Evolutionary conservation across 192 early-diverging fungal genomes (phyloP).

Genomic region (Podila clonocystis): DNA sequence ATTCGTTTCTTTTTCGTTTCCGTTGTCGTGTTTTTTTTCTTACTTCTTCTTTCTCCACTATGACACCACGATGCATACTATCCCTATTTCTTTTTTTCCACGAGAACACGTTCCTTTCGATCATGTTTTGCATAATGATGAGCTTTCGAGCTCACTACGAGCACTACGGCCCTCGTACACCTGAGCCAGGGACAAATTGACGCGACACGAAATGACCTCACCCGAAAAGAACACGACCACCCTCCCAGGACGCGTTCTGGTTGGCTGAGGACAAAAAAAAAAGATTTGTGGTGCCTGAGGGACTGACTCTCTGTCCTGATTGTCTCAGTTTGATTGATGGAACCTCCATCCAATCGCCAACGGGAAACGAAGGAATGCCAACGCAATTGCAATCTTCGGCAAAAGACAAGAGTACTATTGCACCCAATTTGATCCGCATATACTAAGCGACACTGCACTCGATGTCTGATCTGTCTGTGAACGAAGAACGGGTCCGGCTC

Average conservation of each 20-base stretch:
- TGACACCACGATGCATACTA: too few relatives aligned
- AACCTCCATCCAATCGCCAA: neutral
- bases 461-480: too few relatives aligned
- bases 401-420: too few relatives aligned
- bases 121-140: too few relatives aligned
- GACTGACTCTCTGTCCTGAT: neutral
- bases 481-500: too few relatives aligned
- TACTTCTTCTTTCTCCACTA: too few relatives aligned
- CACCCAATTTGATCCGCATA: too few relatives aligned
- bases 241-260: neutral
- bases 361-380: neutral
- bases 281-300: neutral
- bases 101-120: too few relatives aligned
- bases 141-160: too few relatives aligned
- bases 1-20: neutral
- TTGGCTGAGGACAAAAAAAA: neutral
- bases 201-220: neutral
- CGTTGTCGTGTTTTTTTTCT: neutral
- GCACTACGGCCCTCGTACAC: neutral
- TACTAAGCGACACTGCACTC: too few relatives aligned
- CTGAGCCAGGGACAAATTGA: neutral
- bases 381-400: too few relatives aligned
- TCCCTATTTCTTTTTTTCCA: too few relatives aligned
- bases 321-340: neutral
- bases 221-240: neutral